Conservation (phyloP, 148 eudicot species). For the Persicaria maculosa region DNA sequence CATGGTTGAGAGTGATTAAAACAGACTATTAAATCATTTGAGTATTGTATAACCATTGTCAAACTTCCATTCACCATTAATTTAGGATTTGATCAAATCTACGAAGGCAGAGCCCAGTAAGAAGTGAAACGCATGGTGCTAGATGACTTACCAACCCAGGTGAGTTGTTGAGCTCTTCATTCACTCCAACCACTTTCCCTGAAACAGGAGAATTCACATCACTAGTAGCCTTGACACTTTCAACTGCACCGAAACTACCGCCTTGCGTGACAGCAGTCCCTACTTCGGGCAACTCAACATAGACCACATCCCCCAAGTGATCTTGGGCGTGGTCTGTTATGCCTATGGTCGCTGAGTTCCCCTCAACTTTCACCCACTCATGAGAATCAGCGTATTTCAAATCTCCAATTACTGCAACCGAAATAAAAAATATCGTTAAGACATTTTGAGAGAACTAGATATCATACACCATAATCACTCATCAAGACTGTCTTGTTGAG, state of each 20-base stretch:
- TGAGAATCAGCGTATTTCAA: constrained; percentile 78
- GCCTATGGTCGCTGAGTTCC: constrained; percentile 64
- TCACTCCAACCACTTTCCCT: constrained; percentile 72
- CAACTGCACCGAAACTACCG: constrained; percentile 74
- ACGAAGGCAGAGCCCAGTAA: too few species aligned
- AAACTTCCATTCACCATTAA: neutral
- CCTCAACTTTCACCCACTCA: constrained; percentile 89
- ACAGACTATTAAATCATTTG: too few species aligned
- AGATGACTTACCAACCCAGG: constrained; percentile 61
- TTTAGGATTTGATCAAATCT: too few species aligned
- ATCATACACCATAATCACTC: too few species aligned
- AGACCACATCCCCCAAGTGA: constrained; percentile 89
- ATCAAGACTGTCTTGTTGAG: too few species aligned
- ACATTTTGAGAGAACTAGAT: too few species aligned
- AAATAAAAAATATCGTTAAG: neutral
- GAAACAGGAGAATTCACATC: constrained; percentile 90
- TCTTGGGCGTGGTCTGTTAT: constrained; percentile 94
- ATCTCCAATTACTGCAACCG: constrained; percentile 56
- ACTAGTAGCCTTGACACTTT: constrained; percentile 97
- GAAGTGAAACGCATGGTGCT: too few species aligned
- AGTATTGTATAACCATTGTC: too few species aligned
- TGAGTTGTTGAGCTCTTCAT: constrained; percentile 42
- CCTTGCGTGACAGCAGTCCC: constrained; percentile 68
- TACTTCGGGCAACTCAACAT: constrained; percentile 77
- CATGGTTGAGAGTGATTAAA: too few species aligned